Percentiles rank a stretch among this genome's conserved stretches.
phyloP scores from a whole-genome alignment of 2,329 filamentous ascomycete genomes.

The Zymoseptoria passerinii region DNA sequence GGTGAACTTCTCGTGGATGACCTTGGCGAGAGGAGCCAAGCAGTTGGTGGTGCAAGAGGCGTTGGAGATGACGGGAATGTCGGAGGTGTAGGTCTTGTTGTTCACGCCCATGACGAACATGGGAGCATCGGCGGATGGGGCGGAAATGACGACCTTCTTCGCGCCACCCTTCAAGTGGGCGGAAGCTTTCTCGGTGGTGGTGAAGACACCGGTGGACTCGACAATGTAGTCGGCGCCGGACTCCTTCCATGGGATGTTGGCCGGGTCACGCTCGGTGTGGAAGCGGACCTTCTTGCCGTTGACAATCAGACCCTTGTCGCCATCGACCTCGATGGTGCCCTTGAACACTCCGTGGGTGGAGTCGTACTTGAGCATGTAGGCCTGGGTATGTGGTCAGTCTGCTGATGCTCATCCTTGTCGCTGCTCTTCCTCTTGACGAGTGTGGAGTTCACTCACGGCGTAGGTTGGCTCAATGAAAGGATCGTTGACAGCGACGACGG shows the following conservation, averaged over 20 bases:
- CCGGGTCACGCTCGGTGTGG: slow-evolving; percentile 86
- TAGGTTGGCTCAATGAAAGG: slow-evolving; percentile 98
- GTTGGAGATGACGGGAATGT: slow-evolving; percentile 93
- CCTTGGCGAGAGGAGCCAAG: slow-evolving; percentile 97
- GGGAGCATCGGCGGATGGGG: slow-evolving; percentile 87
- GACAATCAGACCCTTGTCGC: slow-evolving; percentile 67
- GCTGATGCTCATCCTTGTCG: background rate
- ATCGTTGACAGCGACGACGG: slow-evolving; percentile 96
- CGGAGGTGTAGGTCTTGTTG: slow-evolving; percentile 84
- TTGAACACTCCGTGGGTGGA: slow-evolving; percentile 95
- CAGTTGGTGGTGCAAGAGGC: slow-evolving; percentile 99
- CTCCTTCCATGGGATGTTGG: slow-evolving; percentile 81
- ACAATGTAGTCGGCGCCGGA: slow-evolving; percentile 88
- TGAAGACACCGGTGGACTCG: slow-evolving; percentile 98
- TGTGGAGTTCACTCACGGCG: slow-evolving; percentile 62
- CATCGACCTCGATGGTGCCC: slow-evolving; percentile 70
- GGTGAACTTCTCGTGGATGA: slow-evolving; percentile 95
- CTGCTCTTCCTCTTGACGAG: background rate
- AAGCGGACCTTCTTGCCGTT: slow-evolving; percentile 94
- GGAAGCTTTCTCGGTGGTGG: slow-evolving; percentile 90
- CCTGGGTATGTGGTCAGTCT: slow-evolving; percentile 44
- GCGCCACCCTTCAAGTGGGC: slow-evolving; percentile 93
- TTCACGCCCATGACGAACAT: slow-evolving; percentile 99
- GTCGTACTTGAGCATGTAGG: slow-evolving; percentile 99
- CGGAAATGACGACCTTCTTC: slow-evolving; percentile 86